A percentile compares a stretch with the other conserved stretches of the same genome.
Evolutionary conservation across 2,329 filamentous ascomycete genomes (phyloP).

Genomic region (Penicillium brasilianum): DNA sequence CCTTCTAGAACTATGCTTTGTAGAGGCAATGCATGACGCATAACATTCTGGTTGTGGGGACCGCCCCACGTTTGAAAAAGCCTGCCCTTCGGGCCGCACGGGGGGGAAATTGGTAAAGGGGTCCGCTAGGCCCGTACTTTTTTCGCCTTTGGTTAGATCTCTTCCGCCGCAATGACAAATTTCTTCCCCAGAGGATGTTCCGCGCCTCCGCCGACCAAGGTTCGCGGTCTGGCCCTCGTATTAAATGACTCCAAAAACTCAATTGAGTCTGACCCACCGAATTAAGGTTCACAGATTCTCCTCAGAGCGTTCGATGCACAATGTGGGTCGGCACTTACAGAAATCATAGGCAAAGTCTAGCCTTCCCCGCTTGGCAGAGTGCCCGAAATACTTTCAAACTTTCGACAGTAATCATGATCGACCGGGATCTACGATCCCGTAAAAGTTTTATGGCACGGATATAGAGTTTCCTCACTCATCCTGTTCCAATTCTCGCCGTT

Average conservation of each 20-base stretch:
- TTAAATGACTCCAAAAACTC: slow-evolving; percentile 3
- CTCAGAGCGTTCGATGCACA: slow-evolving; percentile 1
- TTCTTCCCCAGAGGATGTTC: not conserved
- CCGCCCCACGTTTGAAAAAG: slow-evolving; percentile 1
- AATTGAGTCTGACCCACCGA: slow-evolving; percentile 3
- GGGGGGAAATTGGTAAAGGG: not conserved
- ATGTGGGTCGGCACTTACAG: not conserved
- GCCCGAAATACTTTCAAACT: slow-evolving; percentile 1
- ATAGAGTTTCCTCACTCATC: not conserved
- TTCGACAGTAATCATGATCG: slow-evolving; percentile 2
- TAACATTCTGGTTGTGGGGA: slow-evolving; percentile 2
- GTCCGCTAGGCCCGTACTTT: slow-evolving; percentile 6
- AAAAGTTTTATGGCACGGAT: not conserved
- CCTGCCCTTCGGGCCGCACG: slow-evolving; percentile 3
- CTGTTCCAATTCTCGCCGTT: slow-evolving; percentile 1
- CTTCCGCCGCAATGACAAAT: slow-evolving; percentile 3
- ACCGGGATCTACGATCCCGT: slow-evolving; percentile 2
- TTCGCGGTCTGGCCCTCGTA: slow-evolving; percentile 2
- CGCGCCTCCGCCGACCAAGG: not conserved
- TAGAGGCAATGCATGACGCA: slow-evolving; percentile 2
- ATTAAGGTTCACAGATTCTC: slow-evolving; percentile 5
- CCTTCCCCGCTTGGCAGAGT: not conserved
- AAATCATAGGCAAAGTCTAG: slow-evolving; percentile 6
- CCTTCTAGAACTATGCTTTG: slow-evolving; percentile 1
- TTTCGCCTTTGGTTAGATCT: not conserved